Evolutionary conservation across 148 eudicot genomes (phyloP).

Genomic region (Chenopodium formosanum): DNA sequence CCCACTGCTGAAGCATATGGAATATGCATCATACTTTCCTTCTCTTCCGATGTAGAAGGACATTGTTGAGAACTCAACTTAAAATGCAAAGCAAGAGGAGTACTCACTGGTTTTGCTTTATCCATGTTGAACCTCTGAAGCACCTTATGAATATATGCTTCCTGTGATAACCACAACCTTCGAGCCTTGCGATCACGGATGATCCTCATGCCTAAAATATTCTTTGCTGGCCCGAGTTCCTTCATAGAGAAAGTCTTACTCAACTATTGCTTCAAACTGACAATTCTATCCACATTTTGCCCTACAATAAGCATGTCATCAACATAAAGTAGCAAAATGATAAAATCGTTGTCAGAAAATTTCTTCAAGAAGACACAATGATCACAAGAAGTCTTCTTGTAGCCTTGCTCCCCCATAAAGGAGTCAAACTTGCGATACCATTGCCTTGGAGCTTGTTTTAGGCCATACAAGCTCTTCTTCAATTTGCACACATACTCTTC

Average conservation of each 20-base stretch:
- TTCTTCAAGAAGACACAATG: neutral
- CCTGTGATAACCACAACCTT: conserved; percentile 8
- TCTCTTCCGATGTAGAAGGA: neutral
- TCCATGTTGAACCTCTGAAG: conserved; percentile 4
- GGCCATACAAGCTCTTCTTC: neutral
- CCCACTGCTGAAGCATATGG: neutral
- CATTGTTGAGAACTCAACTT: neutral
- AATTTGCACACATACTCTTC: too few species aligned
- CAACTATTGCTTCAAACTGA: neutral
- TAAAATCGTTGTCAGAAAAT: neutral
- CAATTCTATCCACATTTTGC: neutral
- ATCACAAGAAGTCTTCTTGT: neutral
- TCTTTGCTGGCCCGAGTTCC: neutral
- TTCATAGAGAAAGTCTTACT: too few species aligned
- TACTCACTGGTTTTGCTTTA: conserved; percentile 8
- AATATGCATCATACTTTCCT: neutral
- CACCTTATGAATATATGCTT: neutral
- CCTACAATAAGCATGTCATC: too few species aligned
- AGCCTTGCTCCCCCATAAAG: conserved; percentile 7
- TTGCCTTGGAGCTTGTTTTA: neutral
- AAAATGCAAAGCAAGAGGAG: conserved; percentile 8
- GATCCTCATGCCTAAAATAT: conserved; percentile 5
- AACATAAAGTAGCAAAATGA: neutral
- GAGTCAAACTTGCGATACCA: neutral
- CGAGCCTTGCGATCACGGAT: neutral